Base-by-base conservation (phyloP, 1,284 basidiomycete genomes). In the Pterulicium gracile region DNA sequence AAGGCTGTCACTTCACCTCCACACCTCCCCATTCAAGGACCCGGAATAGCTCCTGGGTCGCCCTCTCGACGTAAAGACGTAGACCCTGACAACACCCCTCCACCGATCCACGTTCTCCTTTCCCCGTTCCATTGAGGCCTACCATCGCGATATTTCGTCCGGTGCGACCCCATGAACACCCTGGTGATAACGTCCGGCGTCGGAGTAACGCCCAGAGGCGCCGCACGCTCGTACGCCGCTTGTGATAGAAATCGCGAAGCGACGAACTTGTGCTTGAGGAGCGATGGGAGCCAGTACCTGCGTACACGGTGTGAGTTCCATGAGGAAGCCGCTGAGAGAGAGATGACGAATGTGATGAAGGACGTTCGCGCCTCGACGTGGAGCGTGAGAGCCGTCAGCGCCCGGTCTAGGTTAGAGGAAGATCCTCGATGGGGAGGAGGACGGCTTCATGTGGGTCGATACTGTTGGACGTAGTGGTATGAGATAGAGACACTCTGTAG, bases 241-340 rank as follows among this genome's bases (percentile, higher is more conserved):
- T 72, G 72, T 1, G 67, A 60, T 2, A 73, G 43, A 56, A 75
- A 75, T 3, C 69, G 64, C 4, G 75, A 55, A 1, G 68, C 68
- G 44, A 73, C 52, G 44, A 65, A 53, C 15, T 57, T 52, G 54
- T 72, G 63, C 47, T 62, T 65, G 27, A 63, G 47, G 20, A 72
- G 51, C 3, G 56, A 56, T 0, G 69, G 68, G 4, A 72, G 63
- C 70, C 70, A 73, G n/a, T n/a, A n/a, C n/a, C n/a, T n/a, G n/a
- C n/a, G n/a, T n/a, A n/a, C n/a, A n/a, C n/a, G n/a, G n/a, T n/a
- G n/a, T n/a, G n/a, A n/a, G n/a, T n/a, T n/a, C n/a, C n/a, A n/a
- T n/a, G n/a, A n/a, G n/a, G n/a, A n/a, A n/a, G n/a, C n/a, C n/a
- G n/a, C n/a, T n/a, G n/a, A n/a, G n/a, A n/a, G n/a, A n/a, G n/a